A percentile compares a stretch with the other conserved stretches of the same genome.
Conservation (phyloP, 768 basidiomycete genomes). For the Boletus tomentosulus region DNA sequence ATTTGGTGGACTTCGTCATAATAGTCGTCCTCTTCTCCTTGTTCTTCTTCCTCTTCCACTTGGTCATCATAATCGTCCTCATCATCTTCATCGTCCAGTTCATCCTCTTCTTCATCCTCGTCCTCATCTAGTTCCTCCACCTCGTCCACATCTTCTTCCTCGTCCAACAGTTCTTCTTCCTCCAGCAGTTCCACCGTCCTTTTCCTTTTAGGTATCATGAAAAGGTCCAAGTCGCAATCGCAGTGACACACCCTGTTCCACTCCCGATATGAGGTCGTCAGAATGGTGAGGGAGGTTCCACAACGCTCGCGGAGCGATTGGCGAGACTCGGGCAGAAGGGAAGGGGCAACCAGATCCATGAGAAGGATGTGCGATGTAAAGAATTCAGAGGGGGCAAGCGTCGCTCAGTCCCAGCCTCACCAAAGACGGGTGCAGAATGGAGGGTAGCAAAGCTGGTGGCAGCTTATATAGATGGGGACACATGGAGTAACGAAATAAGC, state of each 20-base stretch:
- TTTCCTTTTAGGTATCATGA: not conserved
- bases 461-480: not conserved
- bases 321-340: not conserved
- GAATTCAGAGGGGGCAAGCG: not conserved
- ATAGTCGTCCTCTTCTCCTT: not conserved
- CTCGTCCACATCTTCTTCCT: no score
- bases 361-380: not conserved
- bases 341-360: not conserved
- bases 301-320: slow-evolving; percentile 10
- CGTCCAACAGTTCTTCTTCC: not conserved
- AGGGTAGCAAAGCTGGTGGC: no score
- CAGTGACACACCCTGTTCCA: not conserved
- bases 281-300: slow-evolving; percentile 1
- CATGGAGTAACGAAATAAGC: no score
- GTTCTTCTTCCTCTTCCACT: not conserved
- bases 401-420: no score
- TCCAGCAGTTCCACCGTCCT: not conserved
- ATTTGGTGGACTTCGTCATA: not conserved
- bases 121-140: not conserved
- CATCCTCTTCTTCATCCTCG: not conserved
- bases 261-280: slow-evolving; percentile 6
- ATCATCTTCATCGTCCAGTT: not conserved
- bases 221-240: not conserved
- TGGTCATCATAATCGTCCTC: not conserved
- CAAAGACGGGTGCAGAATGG: no score